Base-by-base conservation (phyloP, 768 basidiomycete genomes). In the Cantharellus cinnabarinus region DNA sequence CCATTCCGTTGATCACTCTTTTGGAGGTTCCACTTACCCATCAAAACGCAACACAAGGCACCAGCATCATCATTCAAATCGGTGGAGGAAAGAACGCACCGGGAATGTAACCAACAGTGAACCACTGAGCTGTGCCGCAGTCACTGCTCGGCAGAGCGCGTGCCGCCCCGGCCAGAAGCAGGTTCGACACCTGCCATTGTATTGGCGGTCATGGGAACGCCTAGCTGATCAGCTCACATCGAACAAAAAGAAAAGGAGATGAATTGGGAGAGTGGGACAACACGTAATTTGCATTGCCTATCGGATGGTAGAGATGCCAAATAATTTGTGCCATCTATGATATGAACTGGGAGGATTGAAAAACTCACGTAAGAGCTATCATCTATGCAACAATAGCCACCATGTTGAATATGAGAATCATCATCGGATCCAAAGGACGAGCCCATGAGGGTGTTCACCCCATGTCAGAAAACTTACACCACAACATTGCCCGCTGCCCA, bases 61-160 rank as follows among this genome's bases (percentile, higher is more conserved):
- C 2, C 35, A 35, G 44, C 44, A 29, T 29, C 44, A 48, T 48
- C 14, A 41, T 14, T 14, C 56, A 57, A 5, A 2, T 41, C 35
- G 1, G 37, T 2, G 40, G 41, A 10, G 37, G 38, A 7, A 54
- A 10, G 39, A 5, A 57, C 57, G 38, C 15, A 59, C 65, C 66
- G 3, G 86, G 87, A 15, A 89, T 71, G 5, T 89, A 37, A 78
- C 83, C 58, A 89, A 70, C 5, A 89, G 67, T 2, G 87, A 86
- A 0, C 82, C 78, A 68, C 88, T 85, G 48, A 85, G 66, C 66
- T 87, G 84, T 3, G 80, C 77, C 0, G 85, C 79, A 39, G 79
- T 84, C n/a, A n/a, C 70, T 89, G 87, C 64, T 88, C 82, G 20
- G 82, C 83, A 66, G 79, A 89, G 64, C 77, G 77, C 56, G 80